Conservation (phyloP, 106 monocot genomes). For the Dendrobium huoshanense region DNA sequence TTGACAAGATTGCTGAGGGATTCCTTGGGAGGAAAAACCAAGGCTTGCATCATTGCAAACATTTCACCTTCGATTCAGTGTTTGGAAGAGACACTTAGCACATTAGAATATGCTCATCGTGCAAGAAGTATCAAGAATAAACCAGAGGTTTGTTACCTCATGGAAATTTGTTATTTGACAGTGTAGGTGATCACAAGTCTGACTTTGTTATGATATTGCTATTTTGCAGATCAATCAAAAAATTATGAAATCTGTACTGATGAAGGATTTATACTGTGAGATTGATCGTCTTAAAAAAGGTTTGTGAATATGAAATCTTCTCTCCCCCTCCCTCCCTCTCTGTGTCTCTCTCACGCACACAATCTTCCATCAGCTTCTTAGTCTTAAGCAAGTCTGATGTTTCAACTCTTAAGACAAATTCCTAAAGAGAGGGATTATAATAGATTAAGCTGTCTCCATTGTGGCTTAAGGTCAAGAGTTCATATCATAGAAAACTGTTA, state of each 20-base stretch:
- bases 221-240: constrained; percentile 81
- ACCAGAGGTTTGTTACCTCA: constrained; percentile 47
- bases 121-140: constrained; percentile 97
- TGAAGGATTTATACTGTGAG: constrained; percentile 87
- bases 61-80: constrained; percentile 84
- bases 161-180: neutral
- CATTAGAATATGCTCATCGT: constrained; percentile 94
- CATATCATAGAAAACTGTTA: too few relatives aligned
- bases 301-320: constrained; percentile 4
- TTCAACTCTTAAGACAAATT: neutral
- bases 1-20: constrained; percentile 94
- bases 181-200: neutral
- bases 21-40: constrained; percentile 96
- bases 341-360: too few relatives aligned
- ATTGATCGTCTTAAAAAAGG: constrained; percentile 98
- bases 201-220: neutral
- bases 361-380: too few relatives aligned
- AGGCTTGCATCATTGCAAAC: constrained; percentile 99
- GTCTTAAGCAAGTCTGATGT: neutral
- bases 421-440: neutral
- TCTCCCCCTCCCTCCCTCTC: neutral
- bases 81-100: constrained; percentile 97
- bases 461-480: too few relatives aligned
- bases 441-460: too few relatives aligned
- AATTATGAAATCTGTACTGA: constrained; percentile 97